Evolutionary conservation across 768 basidiomycete species (phyloP).

Genomic region (Tulasnella sp.): DNA sequence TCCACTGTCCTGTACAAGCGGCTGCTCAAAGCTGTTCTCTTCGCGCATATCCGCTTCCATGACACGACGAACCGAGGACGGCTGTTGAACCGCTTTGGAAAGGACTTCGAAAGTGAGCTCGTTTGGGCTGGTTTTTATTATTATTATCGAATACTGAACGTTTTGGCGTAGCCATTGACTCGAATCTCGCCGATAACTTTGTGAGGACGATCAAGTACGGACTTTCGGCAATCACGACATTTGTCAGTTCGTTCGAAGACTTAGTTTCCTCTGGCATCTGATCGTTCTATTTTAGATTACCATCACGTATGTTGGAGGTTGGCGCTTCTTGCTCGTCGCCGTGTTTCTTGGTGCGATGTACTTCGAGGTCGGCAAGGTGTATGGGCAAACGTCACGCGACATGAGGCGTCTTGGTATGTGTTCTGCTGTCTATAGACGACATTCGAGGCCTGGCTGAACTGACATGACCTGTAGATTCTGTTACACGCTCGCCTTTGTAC

Average conservation of each 20-base stretch:
- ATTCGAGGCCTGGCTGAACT: background rate
- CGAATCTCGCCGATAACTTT: conserved; percentile 71
- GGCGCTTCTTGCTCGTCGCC: conserved; percentile 54
- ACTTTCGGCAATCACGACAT: conserved; percentile 56
- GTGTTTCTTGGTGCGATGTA: conserved; percentile 48
- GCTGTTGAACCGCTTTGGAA: conserved; percentile 71
- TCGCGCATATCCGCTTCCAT: conserved; percentile 84
- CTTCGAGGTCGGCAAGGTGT: conserved; percentile 46
- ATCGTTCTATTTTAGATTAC: conserved; percentile 26
- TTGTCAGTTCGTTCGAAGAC: conserved; percentile 28
- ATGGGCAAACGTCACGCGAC: conserved; percentile 77
- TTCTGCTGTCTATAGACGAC: background rate
- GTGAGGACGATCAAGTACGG: conserved; percentile 62
- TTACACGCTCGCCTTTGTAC: conserved; percentile 40
- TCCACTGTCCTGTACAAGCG: conserved; percentile 65
- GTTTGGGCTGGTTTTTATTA: conserved; percentile 25
- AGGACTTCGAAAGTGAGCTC: conserved; percentile 65
- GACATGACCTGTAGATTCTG: conserved; percentile 26
- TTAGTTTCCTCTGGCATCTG: background rate
- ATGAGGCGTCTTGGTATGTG: conserved; percentile 43
- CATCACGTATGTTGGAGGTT: conserved; percentile 66
- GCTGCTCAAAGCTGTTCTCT: conserved; percentile 67
- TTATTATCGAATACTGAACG: background rate
- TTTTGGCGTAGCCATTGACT: conserved; percentile 56
- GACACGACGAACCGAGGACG: conserved; percentile 83